A percentile compares a stretch with the other conserved stretches of the same genome.
phyloP scores from a whole-genome alignment of 2,329 filamentous ascomycete species.

The Fusarium setosum region DNA sequence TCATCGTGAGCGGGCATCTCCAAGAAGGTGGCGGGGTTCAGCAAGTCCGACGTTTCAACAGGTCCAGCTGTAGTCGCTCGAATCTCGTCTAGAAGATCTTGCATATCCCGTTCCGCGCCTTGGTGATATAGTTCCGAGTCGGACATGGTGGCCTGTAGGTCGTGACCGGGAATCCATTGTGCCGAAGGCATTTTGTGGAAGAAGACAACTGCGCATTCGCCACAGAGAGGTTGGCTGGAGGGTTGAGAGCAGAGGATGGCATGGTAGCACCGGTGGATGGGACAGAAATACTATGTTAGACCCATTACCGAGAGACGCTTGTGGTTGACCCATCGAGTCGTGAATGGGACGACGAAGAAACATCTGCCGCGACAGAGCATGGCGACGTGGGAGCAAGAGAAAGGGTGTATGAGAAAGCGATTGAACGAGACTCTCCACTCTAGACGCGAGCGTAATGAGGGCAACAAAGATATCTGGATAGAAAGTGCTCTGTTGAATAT shows the following conservation, averaged over 20 bases:
- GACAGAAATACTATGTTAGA: slow-evolving; percentile 46
- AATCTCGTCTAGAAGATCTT: slow-evolving; percentile 5
- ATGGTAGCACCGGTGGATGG: slow-evolving; percentile 44
- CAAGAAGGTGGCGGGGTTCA: background rate
- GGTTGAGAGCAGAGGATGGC: slow-evolving; percentile 28
- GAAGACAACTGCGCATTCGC: slow-evolving; percentile 49
- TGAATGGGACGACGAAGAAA: slow-evolving; percentile 17
- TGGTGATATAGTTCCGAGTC: background rate
- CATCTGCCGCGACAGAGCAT: slow-evolving; percentile 43
- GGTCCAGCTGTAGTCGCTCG: background rate
- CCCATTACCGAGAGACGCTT: slow-evolving; percentile 22
- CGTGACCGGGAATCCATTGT: slow-evolving; percentile 36
- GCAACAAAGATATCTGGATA: background rate
- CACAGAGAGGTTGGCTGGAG: slow-evolving; percentile 45
- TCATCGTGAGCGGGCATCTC: slow-evolving; percentile 12
- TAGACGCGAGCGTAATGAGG: background rate
- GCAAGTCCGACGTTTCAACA: background rate
- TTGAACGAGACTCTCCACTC: background rate
- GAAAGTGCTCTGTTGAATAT: background rate
- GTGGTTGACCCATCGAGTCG: slow-evolving; percentile 34
- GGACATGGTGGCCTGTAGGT: slow-evolving; percentile 19
- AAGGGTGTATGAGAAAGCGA: background rate
- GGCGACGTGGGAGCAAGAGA: background rate
- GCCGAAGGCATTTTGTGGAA: slow-evolving; percentile 25
- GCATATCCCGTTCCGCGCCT: slow-evolving; percentile 1